phyloP scores from a whole-genome alignment of 306 rosid genomes.

The Lotus japonicus region DNA sequence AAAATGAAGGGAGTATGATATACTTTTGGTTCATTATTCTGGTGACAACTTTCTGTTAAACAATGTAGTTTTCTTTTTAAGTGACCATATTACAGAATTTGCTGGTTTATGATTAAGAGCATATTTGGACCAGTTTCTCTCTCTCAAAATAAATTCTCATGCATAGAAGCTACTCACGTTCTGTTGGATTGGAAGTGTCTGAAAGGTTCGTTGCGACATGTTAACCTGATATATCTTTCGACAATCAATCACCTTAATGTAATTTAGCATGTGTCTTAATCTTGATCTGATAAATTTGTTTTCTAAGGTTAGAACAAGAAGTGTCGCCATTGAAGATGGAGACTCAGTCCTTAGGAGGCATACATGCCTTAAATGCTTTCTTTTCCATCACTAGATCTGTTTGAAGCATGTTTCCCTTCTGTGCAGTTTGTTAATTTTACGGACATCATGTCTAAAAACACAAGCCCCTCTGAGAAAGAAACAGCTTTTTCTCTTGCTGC shows the following conservation, averaged over 20 bases:
- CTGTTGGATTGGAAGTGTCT: too few relatives aligned
- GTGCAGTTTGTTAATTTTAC: constrained; percentile 86
- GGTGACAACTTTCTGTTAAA: neutral
- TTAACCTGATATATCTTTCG: too few relatives aligned
- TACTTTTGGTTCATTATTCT: neutral
- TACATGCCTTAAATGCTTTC: too few relatives aligned
- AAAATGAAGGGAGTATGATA: neutral
- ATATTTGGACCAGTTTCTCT: too few relatives aligned
- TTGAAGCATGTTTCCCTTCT: neutral
- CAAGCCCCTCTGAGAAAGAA: constrained; percentile 50
- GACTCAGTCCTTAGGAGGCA: neutral
- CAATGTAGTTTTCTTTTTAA: neutral
- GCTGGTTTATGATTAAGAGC: neutral
- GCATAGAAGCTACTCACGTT: too few relatives aligned
- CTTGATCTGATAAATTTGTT: too few relatives aligned
- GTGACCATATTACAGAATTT: constrained; percentile 6
- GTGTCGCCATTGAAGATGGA: too few relatives aligned
- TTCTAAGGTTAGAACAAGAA: too few relatives aligned
- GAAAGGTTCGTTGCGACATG: too few relatives aligned
- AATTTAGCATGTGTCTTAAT: too few relatives aligned
- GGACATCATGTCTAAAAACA: constrained; percentile 43
- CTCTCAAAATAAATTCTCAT: too few relatives aligned
- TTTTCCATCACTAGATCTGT: neutral
- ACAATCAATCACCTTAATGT: too few relatives aligned
- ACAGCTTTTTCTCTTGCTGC: constrained; percentile 86